These are phyloP conservation scores for Colletotrichum ledebouriae DNA, from an alignment of 2,329 filamentous ascomycete genomes.

Conservation along the genomic window DNA sequence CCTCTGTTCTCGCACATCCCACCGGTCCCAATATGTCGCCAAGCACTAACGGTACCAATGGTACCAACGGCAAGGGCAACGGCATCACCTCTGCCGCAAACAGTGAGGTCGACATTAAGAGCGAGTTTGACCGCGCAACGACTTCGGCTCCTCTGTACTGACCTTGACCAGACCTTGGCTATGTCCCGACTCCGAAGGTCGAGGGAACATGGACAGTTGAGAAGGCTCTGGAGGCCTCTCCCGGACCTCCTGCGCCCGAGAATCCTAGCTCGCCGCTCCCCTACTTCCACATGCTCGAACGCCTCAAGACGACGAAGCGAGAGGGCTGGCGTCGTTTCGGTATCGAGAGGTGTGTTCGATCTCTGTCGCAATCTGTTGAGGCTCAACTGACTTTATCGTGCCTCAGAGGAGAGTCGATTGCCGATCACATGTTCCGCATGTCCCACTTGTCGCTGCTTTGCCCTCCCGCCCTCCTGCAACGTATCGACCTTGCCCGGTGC, in stretches of 20 bases:
- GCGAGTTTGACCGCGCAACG: conserved; percentile 8
- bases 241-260: conserved; percentile 61
- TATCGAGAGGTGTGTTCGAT: conserved; percentile 68
- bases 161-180: conserved; percentile 44
- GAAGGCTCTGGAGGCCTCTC: conserved; percentile 41
- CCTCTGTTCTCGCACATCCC: background rate
- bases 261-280: conserved; percentile 81
- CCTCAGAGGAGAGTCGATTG: conserved; percentile 84
- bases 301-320: conserved; percentile 94
- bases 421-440: conserved; percentile 99
- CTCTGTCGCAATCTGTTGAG: background rate
- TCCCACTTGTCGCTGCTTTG: conserved; percentile 94
- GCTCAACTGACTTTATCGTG: background rate
- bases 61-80: conserved; percentile 1
- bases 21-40: conserved; percentile 20
- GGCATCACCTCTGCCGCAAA: conserved; percentile 7
- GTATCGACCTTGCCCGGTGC: conserved; percentile 84
- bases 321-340: conserved; percentile 95
- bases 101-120: conserved; percentile 37
- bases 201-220: conserved; percentile 46
- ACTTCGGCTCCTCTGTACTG: background rate
- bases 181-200: conserved; percentile 44
- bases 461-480: conserved; percentile 77
- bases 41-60: conserved; percentile 10
- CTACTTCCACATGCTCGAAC: conserved; percentile 95